phyloP scores from a whole-genome alignment of 2,329 filamentous ascomycete genomes.

The Ophiostoma sp. region DNA sequence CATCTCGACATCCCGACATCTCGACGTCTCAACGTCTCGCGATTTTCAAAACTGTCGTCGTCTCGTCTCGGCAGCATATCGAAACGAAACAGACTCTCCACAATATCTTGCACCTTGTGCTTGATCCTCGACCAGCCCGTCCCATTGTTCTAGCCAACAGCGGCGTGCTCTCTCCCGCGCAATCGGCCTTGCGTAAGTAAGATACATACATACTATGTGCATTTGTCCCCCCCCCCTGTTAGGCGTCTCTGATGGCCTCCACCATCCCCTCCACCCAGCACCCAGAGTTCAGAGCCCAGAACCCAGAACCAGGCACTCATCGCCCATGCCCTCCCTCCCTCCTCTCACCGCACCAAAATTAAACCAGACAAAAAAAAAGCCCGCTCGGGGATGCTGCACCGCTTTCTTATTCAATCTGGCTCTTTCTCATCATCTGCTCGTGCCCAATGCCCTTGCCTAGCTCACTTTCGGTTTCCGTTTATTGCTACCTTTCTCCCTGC shows the following conservation, averaged over 20 bases:
- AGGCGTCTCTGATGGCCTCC: neutral
- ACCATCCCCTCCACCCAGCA: conserved; percentile 13
- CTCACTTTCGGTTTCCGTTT: neutral
- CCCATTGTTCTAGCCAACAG: conserved; percentile 6
- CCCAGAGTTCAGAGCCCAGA: neutral
- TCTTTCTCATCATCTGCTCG: conserved; percentile 8
- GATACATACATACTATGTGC: neutral
- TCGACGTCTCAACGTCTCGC: neutral
- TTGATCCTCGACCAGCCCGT: neutral
- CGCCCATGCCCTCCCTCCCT: neutral
- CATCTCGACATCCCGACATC: neutral
- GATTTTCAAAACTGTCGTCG: neutral
- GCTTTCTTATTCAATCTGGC: conserved; percentile 14
- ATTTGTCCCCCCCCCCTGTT: neutral
- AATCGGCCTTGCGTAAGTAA: conserved; percentile 11
- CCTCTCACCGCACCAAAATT: conserved; percentile 20
- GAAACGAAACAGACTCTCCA: neutral
- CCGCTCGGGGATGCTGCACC: conserved; percentile 12
- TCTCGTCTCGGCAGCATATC: conserved; percentile 2
- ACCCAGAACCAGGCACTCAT: conserved; percentile 4
- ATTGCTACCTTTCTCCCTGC: neutral
- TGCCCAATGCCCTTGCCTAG: conserved; percentile 16
- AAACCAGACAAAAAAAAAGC: conserved; percentile 6
- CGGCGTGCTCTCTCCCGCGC: neutral
- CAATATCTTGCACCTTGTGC: conserved; percentile 6